Base-by-base conservation (phyloP, 768 basidiomycete species). In the Cystofilobasidium macerans region DNA sequence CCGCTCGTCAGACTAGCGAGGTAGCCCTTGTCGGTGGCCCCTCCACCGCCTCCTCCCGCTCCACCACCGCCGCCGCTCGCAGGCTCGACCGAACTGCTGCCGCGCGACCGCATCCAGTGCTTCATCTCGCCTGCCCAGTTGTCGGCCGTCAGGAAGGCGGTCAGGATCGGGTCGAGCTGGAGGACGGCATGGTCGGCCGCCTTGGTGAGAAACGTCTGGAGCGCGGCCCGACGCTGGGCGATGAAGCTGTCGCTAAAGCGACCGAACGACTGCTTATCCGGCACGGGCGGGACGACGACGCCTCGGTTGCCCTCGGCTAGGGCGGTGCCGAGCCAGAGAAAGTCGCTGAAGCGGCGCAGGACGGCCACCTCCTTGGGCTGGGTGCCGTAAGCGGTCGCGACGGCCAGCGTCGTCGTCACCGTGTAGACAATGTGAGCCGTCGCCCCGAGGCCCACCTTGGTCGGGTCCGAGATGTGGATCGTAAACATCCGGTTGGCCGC, bases 391-490 rank as follows among this genome's bases (percentile, higher is more conserved):
- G 12, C 35, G 51, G 54, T 28, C 24, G n/a, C 1, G 1, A 6
- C 11, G 73, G 83, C 61, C 74, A 89, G 89, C 70, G 83, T 80
- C 18, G 93, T 95, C 67, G 89, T 86, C 1, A 99, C 90, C 1
- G 95, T 99, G 75, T 98, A 99, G 79, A 98, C 91, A 14, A 88
- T 95, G 73, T 90, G 95, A 47, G 86, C 84, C 65, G 89, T 86
- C 57, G 97, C 89, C 1, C 92, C 89, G 72, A 93, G 90, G n/a
- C 95, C 95, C 51, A 97, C 88, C 71, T 88, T 89, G 70, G 97
- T 92, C 7, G 95, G 95, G 76, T 99, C 95, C 61, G 90, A 88
- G n/a, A 99, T 91, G 0, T 87, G 83, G 69, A 99, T 89, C 11
- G 82, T 75, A 74, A 95, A 97, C 30, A 87, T 78, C 26, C 88